Evolutionary conservation across 345 rosid species (phyloP).

Genomic region (Brassica cretica): DNA sequence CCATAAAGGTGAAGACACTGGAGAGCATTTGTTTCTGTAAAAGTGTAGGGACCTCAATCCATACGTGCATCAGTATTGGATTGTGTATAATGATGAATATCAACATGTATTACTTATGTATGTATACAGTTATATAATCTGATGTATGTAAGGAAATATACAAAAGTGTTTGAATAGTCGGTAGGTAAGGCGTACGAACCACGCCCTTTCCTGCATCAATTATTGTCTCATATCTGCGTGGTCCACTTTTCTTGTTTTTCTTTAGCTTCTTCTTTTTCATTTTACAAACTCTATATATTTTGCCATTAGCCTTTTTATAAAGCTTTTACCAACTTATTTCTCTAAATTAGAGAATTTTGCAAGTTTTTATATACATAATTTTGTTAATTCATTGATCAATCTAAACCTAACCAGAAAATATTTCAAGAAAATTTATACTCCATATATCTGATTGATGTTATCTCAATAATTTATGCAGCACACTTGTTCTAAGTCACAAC

Average conservation of each 20-base stretch:
- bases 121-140: neutral
- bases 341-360: slow-evolving; percentile 17
- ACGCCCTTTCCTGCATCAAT: slow-evolving; percentile 23
- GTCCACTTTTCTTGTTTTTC: slow-evolving; percentile 29
- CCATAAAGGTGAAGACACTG: slow-evolving; percentile 16
- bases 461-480: neutral
- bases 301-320: neutral
- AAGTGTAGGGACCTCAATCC: neutral
- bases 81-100: neutral
- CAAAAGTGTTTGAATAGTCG: neutral
- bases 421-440: neutral
- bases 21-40: neutral
- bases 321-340: neutral
- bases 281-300: slow-evolving; percentile 1
- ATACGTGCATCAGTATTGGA: neutral
- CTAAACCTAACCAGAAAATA: neutral
- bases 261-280: slow-evolving; percentile 7
- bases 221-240: slow-evolving; percentile 28
- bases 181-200: slow-evolving; percentile 30
- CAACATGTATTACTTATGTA: neutral
- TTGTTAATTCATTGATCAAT: neutral
- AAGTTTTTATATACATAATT: neutral
- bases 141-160: neutral
- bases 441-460: neutral
- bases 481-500: neutral